Base-by-base conservation (phyloP, 2,329 filamentous ascomycete species). In the Hymenoscyphus linearis region DNA sequence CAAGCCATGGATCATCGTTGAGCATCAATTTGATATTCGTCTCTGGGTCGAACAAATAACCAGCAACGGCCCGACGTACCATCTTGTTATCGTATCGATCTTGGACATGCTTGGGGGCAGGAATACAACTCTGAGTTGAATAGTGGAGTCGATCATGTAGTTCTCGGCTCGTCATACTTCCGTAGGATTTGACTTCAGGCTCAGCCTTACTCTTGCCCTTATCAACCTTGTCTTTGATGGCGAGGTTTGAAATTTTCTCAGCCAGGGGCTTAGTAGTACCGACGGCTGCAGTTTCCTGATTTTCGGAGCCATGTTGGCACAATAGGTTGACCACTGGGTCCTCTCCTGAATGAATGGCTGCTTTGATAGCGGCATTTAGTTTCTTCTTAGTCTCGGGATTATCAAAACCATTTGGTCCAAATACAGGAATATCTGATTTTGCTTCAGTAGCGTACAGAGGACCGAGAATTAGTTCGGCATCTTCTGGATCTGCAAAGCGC, bases 1-100 rank as follows among this genome's bases (percentile, higher is more conserved):
- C 82, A n/a, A 93, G 77, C 84, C 89, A 90, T 34, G 83, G 84
- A 68, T 93, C 87, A 63, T 91, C 88, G 12, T 50, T 18, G 10
- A 22, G 22, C 1, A 89, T 81, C n/a, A 93, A 82, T 5, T 80
- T 75, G 64, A 82, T 82, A 69, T 95, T 95, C 55, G 78, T 81
- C 16, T 76, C 74, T 62, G 85, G 85, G 68, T 92, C 78, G 63
- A 88, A 86, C 0, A 87, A 74, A 64, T 88, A 88, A 59, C 79
- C 81, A 66, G 85, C 83, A 64, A 82, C 82, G 7, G 84, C 83
- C 16, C 85, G 82, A 40, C 84, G 74, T 10, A 87, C 74, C 78
- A 86, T 85, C 3, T 78, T 73, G 63, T 87, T 81, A 63, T 87
- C 67, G 14, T 69, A 54, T 4, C 67, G 47, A 10, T 70, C 60